Base-by-base conservation (phyloP, 257 asterid genomes). In the Przewalskia tangutica region DNA sequence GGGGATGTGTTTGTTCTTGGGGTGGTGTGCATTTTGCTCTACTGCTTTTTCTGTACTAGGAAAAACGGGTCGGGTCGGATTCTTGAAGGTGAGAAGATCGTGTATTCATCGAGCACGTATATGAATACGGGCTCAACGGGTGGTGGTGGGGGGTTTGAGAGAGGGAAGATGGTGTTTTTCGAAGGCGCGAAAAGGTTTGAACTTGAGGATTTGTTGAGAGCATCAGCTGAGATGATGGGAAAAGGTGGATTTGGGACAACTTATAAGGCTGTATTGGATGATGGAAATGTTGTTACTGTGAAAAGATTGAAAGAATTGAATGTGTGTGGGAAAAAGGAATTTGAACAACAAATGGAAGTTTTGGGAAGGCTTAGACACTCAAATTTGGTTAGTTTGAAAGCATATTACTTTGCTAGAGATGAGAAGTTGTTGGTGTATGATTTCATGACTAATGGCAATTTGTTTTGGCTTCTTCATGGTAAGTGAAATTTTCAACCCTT, bases 381-480 rank as follows among this genome's bases (percentile, higher is more conserved):
- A 0, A 93, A 93, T 88, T 84, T 94, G 89, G 98, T 94, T 20
- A 84, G 90, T 55, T 87, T 94, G 89, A 93, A 92, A 77, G 98
- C 97, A 42, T 94, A 90, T 53, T 94, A 93, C 81, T 94, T 93
- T 62, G 97, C 98, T 3, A 88, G 90, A 79, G 94, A 94, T 85
- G 98, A 94, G 85, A 94, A 93, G 84, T 81, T 94, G 84, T 56
- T 94, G 88, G 97, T 94, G 40, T 88, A 85, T 82, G 97, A 94
- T 56, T 93, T 87, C 91, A 91, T 94, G 98, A 90, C 94, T 76
- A 91, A 93, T 85, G 97, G 94, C 14, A 94, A 86, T 86, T 81
- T 94, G 85, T 94, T 93, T 80, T 94, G 98, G 98, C 92, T 94
- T 65, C 97, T 94, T 84, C 98, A 94, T 86, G 98, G 98, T 94